Evolutionary conservation across 2,329 filamentous ascomycete genomes (phyloP), one percentile per base, ranked within the genome.

Genomic region (Trichoderma endophyticum): DNA sequence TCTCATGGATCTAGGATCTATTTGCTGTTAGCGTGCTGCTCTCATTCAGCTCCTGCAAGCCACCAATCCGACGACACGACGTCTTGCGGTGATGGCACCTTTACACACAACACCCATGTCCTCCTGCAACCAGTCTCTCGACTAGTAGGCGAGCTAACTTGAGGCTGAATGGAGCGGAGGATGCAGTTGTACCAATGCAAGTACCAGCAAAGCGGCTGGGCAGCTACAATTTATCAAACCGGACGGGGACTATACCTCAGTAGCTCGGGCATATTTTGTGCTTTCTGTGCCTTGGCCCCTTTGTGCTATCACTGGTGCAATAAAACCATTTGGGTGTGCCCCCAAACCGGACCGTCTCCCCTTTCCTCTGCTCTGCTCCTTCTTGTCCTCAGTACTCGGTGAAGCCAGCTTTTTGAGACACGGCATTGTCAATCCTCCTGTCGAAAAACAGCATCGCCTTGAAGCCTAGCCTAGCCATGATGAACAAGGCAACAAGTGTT

Each of bases 121-220:
- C 76, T 72, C 74, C 74, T 75, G 74, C 74, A 71, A 70, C 68
- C 69, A 78, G 78, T 77, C 78, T 79, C 73, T 67, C 57, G 71
- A 64, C 48, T 73, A 78, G 75, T 75, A 73, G 74, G 71, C 68
- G 71, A 60, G 61, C 70, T 77, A 77, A 74, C 54, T 72, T 74
- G 76, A 73, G 77, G 75, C 76, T 77, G 75, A 74, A 73, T 70
- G 74, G 73, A 70, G 71, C 67, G 67, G 57, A 60, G 57, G 21
- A 68, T 61, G 71, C 54, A 57, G 61, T 36, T 14, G 34, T 32
- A 12, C 21, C 62, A 48, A 21, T 67, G 21, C 36, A 21, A 48
- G 36, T 14, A 24, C 32, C 6, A 67, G 26, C 12, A 43, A 14
- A n/a, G 36, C 57, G 28, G 67, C 67, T 54, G 30, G 57, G 57